A percentile compares a stretch with the other conserved stretches of the same genome.
These are phyloP conservation scores for Gnomoniopsis sp. DNA, from an alignment of 2,329 filamentous ascomycete species.

Conservation along the genomic window DNA sequence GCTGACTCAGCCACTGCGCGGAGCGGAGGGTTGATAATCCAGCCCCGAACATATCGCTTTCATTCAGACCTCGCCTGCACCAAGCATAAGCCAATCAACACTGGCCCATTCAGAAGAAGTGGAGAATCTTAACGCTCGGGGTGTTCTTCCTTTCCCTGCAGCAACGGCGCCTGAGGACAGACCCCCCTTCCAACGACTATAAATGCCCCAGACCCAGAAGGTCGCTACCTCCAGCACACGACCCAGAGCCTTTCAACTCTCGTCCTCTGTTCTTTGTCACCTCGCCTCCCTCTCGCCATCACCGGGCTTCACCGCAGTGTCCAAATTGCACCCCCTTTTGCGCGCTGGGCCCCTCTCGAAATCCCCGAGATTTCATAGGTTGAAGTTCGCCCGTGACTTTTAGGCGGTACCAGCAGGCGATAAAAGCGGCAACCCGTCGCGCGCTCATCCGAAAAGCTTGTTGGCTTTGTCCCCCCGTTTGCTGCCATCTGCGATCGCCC, in stretches of 20 bases:
- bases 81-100: conserved; percentile 4
- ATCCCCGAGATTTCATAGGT: not conserved
- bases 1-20: too few species aligned
- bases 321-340: not conserved
- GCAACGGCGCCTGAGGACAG: not conserved
- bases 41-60: not conserved
- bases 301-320: not conserved
- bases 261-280: conserved; percentile 4
- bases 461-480: conserved; percentile 2
- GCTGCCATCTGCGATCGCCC: not conserved
- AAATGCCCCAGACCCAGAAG: conserved; percentile 7
- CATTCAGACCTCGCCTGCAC: not conserved
- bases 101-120: not conserved
- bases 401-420: conserved; percentile 9
- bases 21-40: not conserved
- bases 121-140: conserved; percentile 7
- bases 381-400: not conserved
- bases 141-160: not conserved
- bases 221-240: conserved; percentile 5
- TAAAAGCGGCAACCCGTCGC: conserved; percentile 1
- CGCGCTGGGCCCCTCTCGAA: not conserved
- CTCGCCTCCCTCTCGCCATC: not conserved
- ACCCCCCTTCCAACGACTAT: conserved; percentile 9
- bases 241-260: not conserved
- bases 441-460: conserved; percentile 8